Evolutionary conservation across 257 asterid genomes (phyloP), one percentile per base, ranked within the genome.

Genomic region (Solanum clarkiae): DNA sequence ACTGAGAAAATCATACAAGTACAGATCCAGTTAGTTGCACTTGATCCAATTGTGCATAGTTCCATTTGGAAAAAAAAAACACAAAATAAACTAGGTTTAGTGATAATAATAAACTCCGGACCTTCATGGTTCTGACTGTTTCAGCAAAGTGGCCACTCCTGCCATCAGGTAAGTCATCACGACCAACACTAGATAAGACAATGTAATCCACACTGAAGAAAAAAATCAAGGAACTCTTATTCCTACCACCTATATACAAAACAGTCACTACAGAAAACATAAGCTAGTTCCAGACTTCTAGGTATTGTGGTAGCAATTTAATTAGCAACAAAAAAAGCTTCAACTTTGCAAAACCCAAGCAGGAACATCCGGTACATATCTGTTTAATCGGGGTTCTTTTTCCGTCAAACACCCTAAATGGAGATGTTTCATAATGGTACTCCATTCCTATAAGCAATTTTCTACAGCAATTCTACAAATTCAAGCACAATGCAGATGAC

Each of bases 141-240:
- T 95, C 98, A 81, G 97, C 97, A 92, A 97, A 95, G 90, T 97
- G 99, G 84, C 95, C 90, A 87, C 98, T 94, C 80, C 99, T 98
- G 22, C 99, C 98, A 88, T 96, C 99, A 85, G 98, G 96, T 85
- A 95, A 81, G 89, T 96, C 99, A 71, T 95, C 99, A 20, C 97
- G 94, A 86, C 95, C 99, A 63, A 96, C 99, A 87, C 99, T 95
- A 32, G 99, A 95, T 55, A 96, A 89, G 84, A 96, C 99, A 88
- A 96, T 93, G 90, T 96, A 96, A 91, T 96, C 99, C 84, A 96
- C 98, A 66, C 98, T 95, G 93, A 84, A 88, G 87, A 86, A 86
- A 36, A 56, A 89, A 85, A 88, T 59, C 51, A 62, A 56, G 62
- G 26, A 45, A 53, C 83, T 79, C 16, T 51, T 14, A 16, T 29